A percentile compares a stretch with the other conserved stretches of the same genome.
phyloP scores from a whole-genome alignment of 805 yeast genomes.

The Tetrapisispora arboricola region DNA sequence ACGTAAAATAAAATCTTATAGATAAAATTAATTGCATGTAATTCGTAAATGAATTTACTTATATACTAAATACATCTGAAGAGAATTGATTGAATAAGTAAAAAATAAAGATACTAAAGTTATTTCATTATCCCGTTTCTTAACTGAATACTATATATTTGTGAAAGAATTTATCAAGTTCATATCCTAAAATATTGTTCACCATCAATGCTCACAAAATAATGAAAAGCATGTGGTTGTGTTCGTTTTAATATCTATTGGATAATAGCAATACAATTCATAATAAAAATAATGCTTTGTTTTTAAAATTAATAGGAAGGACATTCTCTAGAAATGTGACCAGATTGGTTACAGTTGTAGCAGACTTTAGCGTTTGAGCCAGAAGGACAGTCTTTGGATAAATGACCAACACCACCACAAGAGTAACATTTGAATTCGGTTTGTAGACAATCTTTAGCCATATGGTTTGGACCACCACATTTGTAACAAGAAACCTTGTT shows the following conservation, averaged over 20 bases:
- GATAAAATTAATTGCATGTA: too few species aligned
- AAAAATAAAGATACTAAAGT: background rate
- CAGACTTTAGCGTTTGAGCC: slow-evolving; percentile 42
- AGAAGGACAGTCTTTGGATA: slow-evolving; percentile 69
- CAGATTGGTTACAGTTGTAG: slow-evolving; percentile 45
- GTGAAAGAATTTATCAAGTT: too few species aligned
- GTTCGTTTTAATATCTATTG: too few species aligned
- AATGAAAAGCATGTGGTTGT: too few species aligned
- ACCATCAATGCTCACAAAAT: slow-evolving; percentile 1
- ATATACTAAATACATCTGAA: background rate
- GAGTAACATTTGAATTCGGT: slow-evolving; percentile 77
- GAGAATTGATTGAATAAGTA: too few species aligned
- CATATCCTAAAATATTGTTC: too few species aligned
- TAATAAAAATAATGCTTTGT: background rate
- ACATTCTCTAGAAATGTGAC: slow-evolving; percentile 84
- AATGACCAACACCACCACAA: slow-evolving; percentile 86
- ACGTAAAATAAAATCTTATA: too few species aligned
- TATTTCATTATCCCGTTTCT: background rate
- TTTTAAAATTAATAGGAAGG: slow-evolving; percentile 11
- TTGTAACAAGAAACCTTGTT: slow-evolving; percentile 56
- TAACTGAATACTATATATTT: background rate
- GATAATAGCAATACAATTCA: background rate
- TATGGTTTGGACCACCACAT: slow-evolving; percentile 90
- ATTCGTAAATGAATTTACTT: background rate
- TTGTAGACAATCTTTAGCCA: slow-evolving; percentile 82